Evolutionary conservation across 225 moss, liverwort and hornwort species (phyloP), one percentile per base, ranked within the genome.

Genomic region (Lunularia cruciata): DNA sequence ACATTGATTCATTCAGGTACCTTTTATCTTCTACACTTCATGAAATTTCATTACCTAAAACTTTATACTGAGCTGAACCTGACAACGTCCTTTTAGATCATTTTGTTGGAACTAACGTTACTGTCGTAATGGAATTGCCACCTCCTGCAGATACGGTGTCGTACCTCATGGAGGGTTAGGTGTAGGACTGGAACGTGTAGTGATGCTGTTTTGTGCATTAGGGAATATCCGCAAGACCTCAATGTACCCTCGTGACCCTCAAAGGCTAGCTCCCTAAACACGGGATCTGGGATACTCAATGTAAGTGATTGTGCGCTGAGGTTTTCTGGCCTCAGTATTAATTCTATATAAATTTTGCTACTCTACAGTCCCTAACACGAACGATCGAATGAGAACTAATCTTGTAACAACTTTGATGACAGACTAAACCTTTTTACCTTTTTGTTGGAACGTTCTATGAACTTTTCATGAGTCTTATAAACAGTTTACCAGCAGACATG

Each of bases 171-270:
- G 92, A 57, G 96, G 92, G 36, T 75, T 74, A 35, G 92, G 92
- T 49, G 89, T 90, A 14, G 96, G 96, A 25, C 66, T 96, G 60
- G 96, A 92, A 76, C 79, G 92, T 35, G 92, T 92, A 20, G 90
- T 96, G 39, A 96, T 98, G 96, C 83, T 98, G 48, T 92, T 98
- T 48, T 92, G 92, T 56, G 96, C 89, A 34, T 81, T 98, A 9
- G 81, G 88, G 54, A 98, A 98, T 53, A 98, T 92, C 18, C 81
- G 87, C 36, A 98, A 98, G 77, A 84, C 92, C 11, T 92, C 92
- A 34, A 73, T 92, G 83, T 98, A 79, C 37, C 92, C 92, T 3
- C 90, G 92, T 52, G 92, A 98, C 69, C 90, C 92, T 18, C 83
- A 83, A 43, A 89, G 96, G 58, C 81, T 98, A 31, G 90, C 90